Base-by-base conservation (phyloP, 108 stramenopile genomes). In the Cyclotella sp. region DNA sequence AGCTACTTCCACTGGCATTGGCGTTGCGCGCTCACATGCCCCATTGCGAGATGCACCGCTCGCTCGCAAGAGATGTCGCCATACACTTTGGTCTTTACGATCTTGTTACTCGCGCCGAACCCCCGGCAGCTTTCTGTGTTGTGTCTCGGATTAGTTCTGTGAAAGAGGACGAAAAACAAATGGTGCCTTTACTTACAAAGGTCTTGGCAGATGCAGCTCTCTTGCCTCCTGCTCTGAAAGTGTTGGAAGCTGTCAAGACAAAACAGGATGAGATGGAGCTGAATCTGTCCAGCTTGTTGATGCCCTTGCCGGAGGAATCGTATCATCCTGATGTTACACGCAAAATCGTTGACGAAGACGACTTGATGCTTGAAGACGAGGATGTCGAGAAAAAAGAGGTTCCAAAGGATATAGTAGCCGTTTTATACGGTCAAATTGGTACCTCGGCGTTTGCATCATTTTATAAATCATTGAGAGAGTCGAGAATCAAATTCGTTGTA, bases 21-120 rank as follows among this genome's bases (percentile, higher is more conserved):
- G 53, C 87, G 13, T 68, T 93, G 65, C 84, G 94, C 18, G 86
- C 92, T n/a, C 66, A 88, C 29, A 81, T 79, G 66, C 94, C 94
- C 39, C 74, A 82, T 34, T 95, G 94, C 76, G 92, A 95, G 77
- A 66, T 95, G 84, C 91, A 93, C 70, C 85, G 94, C 19, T 75
- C 77, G 43, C 60, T 95, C 63, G 92, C 91, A 8, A 75, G 82
- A 14, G 72, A 83, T 78, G 82, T 77, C 49, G 82, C 82, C 3
- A 68, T 83, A 58, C 16, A 47, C 54, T 83, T 62, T 78, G 77
- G 77, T 22, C 26, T 78, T 27, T 83, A 83, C 58, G 24, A 78
- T 63, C 0, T 40, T n/a, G 22, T 34, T 13, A 9, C 64, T 47
- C 57, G 11, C 18, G 60, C 10, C 28, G 7, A 15, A 11, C 42